These are phyloP conservation scores for Botrytis sinoallii DNA, from an alignment of 2,329 filamentous ascomycete species.

Conservation along the genomic window DNA sequence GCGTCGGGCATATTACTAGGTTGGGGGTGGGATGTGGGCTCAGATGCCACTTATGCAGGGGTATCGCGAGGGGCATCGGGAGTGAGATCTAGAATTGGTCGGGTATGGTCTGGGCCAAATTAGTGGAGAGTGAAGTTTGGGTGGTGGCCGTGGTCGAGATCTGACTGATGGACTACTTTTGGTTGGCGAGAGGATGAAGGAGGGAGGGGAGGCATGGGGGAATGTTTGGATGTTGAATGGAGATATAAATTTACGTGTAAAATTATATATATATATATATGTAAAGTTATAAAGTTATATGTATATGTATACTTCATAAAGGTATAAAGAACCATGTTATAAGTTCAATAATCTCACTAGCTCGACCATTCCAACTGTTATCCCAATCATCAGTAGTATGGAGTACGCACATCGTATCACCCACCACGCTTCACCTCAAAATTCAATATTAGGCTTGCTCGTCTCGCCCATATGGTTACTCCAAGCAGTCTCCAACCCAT, in stretches of 20 bases:
- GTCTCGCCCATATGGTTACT: neutral
- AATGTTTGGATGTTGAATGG: neutral
- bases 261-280: no score
- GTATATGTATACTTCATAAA: neutral
- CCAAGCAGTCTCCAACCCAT: neutral
- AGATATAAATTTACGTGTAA: no score
- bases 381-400: neutral
- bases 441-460: conserved; percentile 6
- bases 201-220: neutral
- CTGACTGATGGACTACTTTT: neutral
- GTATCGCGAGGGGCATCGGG: neutral
- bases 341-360: neutral
- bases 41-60: neutral
- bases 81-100: neutral
- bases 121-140: neutral
- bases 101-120: neutral
- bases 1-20: neutral
- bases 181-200: neutral
- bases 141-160: neutral
- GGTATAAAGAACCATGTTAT: neutral
- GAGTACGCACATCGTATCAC: neutral
- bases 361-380: neutral
- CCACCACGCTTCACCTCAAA: neutral
- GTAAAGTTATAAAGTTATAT: no score
- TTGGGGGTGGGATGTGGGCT: neutral